These are phyloP conservation scores for Komagataea norvegica DNA, from an alignment of 1,139 yeast species.

Conservation along the genomic window DNA sequence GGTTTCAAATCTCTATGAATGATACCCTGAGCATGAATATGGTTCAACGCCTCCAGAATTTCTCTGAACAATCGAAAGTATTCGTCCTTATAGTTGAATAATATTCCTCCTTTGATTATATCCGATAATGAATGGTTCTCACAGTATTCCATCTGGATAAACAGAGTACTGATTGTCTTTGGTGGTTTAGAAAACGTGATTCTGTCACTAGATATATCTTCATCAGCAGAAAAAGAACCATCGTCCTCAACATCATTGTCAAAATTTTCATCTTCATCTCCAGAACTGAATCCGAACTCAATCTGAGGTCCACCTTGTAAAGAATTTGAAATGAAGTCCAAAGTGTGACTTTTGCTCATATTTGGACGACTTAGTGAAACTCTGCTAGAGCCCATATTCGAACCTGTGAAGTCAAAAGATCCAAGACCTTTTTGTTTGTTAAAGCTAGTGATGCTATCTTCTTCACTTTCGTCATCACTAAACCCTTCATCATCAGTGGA, in stretches of 20 bases:
- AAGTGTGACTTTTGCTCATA: slow-evolving; percentile 28
- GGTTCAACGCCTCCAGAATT: slow-evolving; percentile 82
- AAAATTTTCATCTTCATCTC: slow-evolving; percentile 21
- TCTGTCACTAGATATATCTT: slow-evolving; percentile 15
- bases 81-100: slow-evolving; percentile 68
- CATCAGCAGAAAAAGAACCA: slow-evolving; percentile 8
- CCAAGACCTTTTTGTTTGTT: background rate
- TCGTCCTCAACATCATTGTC: slow-evolving; percentile 20
- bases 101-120: slow-evolving; percentile 67
- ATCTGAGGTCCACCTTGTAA: slow-evolving; percentile 45
- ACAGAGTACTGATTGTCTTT: slow-evolving; percentile 47
- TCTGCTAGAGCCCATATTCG: slow-evolving; percentile 8
- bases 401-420: slow-evolving; percentile 7
- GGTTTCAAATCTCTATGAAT: slow-evolving; percentile 96
- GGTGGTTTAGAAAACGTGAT: slow-evolving; percentile 18
- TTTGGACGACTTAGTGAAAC: slow-evolving; percentile 19
- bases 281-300: slow-evolving; percentile 47
- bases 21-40: slow-evolving; percentile 90
- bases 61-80: slow-evolving; percentile 91
- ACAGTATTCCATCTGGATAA: slow-evolving; percentile 97
- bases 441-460: slow-evolving; percentile 3
- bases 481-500: slow-evolving; percentile 25
- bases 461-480: slow-evolving; percentile 10
- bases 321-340: slow-evolving; percentile 67
- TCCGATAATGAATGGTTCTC: slow-evolving; percentile 88